These are phyloP conservation scores for Leishmania lainsoni DNA, from an alignment of 208 protist species.

Conservation along the genomic window DNA sequence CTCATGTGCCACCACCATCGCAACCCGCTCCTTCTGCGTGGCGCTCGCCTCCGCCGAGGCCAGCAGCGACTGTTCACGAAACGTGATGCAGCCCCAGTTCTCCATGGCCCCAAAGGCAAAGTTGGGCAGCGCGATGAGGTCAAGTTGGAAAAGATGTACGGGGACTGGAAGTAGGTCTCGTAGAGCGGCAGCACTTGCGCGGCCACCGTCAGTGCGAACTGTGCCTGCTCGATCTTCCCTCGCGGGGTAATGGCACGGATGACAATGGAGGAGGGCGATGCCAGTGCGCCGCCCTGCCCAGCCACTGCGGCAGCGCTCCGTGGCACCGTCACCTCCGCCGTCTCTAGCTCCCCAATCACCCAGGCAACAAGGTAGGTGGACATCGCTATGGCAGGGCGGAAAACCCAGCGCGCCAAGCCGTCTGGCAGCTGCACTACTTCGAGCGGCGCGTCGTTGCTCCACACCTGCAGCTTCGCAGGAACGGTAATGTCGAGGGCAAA, in stretches of 20 bases:
- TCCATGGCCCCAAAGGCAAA: slow-evolving; percentile 98
- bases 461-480: slow-evolving; percentile 53
- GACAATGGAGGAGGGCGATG: slow-evolving; percentile 7
- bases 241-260: slow-evolving; percentile 60
- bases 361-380: slow-evolving; percentile 97
- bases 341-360: slow-evolving; percentile 89
- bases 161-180: slow-evolving; percentile 81
- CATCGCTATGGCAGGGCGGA: slow-evolving; percentile 89
- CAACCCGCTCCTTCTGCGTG: slow-evolving; percentile 57
- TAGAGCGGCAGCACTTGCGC: slow-evolving; percentile 70
- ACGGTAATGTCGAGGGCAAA: slow-evolving; percentile 93
- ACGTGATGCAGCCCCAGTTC: slow-evolving; percentile 97
- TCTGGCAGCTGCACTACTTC: slow-evolving; percentile 17
- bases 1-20: slow-evolving; percentile 93
- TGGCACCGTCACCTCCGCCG: slow-evolving; percentile 21
- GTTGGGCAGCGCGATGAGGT: slow-evolving; percentile 95
- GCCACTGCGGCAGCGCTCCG: slow-evolving; percentile 27
- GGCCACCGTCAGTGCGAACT: slow-evolving; percentile 85
- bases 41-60: slow-evolving; percentile 52
- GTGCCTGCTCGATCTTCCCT: slow-evolving; percentile 48
- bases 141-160: slow-evolving; percentile 95
- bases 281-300: neutral
- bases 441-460: slow-evolving; percentile 90
- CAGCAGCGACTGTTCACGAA: slow-evolving; percentile 88
- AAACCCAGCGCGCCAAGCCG: slow-evolving; percentile 37